Base-by-base conservation (phyloP, 208 protist genomes). In the Sergeia podlipaevii region DNA sequence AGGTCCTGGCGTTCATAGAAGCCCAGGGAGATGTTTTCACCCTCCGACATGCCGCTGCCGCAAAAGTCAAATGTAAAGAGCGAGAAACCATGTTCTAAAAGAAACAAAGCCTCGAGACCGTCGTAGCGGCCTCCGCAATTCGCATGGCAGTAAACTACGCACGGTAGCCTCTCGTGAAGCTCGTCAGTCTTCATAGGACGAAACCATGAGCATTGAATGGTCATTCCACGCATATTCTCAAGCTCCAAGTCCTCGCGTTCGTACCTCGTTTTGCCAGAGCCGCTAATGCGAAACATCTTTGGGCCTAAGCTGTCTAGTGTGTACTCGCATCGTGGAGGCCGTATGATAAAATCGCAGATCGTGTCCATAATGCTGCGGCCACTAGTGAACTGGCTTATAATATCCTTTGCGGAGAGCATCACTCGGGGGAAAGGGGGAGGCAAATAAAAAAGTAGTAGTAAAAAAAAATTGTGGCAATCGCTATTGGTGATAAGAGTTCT, bases 1-100 rank as follows among this genome's bases (percentile, higher is more conserved):
- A 98, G 60, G 76, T 98, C 96, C 42, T 97, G 83, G 37, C 95
- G 90, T 65, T 98, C 96, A 69, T 94, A 97, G 66, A 95, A 93
- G 13, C 96, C 96, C 24, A 98, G 79, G 15, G 91, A 97, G 34
- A 98, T 96, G 77, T 93, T 97, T 70, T 97, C 89, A 3, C 96
- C 96, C 24, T 97, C 89, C n/a, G 85, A 94, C 32, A 80, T 51
- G n/a, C 93, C 95, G 50, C 80, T 88, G 15, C 95, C 95, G 44
- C 85, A 79, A 46, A 97, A 97, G 61, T 98, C 96, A 60, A 98
- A 96, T 23, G 70, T 47, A 49, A 98, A 90, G 6, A 98, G 64
- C 15, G 80, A 87, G 44, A 97, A 96, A 58, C 91, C 89, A 15
- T 91, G 64, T 5, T 62, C 52, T 26, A 97, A 68, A 28, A 97